Base-by-base conservation (phyloP, 345 rosid species). In the Xanthoceras sorbifolium region DNA sequence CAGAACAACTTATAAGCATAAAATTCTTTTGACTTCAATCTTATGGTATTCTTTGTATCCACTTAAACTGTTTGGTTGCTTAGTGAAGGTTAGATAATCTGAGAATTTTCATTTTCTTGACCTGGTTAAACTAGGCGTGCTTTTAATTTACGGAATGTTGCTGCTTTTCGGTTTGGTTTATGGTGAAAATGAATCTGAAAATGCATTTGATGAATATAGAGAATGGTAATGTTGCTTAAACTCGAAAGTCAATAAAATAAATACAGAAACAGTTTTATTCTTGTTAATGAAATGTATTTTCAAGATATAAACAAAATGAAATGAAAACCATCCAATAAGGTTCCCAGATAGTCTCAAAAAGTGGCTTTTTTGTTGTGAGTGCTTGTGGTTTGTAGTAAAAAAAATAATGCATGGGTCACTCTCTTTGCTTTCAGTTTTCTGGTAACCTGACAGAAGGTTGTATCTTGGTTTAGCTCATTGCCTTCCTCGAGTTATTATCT, bases 61-160 rank as follows among this genome's bases (percentile, higher is more conserved):
- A 50, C 28, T 74, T 74, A 8, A 38, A 23, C 52, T 73, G 36
- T 62, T 57, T 59, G 54, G 25, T 42, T 71, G 42, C 25, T 71
- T 31, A 18, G 3, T 64, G 44, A 17, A 32, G 44, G 44, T 14
- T 65, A 36, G 46, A 9, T 8, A 34, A 34, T 36, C 28, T 32
- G 15, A 18, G 28, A 23, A 23, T 4, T 22, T 40, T 40, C 10
- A 36, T 67, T 42, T 67, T 40, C 29, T 23, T 40, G 32, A 42
- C 69, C 28, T 3, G 48, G n/a, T 65, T 36, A 65, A 34, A 20
- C 54, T 68, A 67, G 59, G 36, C 9, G 60, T 42, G 7, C 36
- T 3, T 52, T 52, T n/a, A 12, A 54, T 32, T n/a, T 54, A 15
- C 20, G 48, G 48, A 55, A 34, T 6, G 6, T 46, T 71, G 5